Evolutionary conservation across 352 stramenopile species (phyloP).

Genomic region (Plasmopara muralis): DNA sequence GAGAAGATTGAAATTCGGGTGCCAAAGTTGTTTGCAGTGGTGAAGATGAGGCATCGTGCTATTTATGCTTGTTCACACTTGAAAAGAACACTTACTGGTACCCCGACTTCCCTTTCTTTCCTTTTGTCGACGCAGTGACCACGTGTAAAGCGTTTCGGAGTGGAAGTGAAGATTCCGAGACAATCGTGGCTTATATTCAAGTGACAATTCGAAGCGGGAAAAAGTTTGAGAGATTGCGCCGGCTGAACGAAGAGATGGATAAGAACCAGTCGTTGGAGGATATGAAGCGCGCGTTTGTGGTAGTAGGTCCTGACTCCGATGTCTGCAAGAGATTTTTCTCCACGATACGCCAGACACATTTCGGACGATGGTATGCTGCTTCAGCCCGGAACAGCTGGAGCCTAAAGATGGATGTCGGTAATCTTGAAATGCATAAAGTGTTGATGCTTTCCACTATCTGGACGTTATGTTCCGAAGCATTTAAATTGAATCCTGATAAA

Average conservation of each 20-base stretch:
- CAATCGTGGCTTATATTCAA: neutral
- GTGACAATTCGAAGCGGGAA: neutral
- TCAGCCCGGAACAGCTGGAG: no score
- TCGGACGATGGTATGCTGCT: no score
- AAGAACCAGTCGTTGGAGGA: neutral
- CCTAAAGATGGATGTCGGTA: no score
- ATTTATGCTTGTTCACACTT: neutral
- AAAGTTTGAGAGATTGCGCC: neutral
- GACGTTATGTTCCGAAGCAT: no score
- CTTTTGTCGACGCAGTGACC: slow-evolving; percentile 2
- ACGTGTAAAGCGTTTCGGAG: neutral
- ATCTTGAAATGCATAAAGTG: no score
- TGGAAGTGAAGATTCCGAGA: neutral
- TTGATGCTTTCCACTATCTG: no score
- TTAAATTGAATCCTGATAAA: no score
- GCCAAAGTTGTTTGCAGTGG: neutral
- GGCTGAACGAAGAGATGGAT: slow-evolving; percentile 2
- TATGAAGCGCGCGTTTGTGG: slow-evolving; percentile 1
- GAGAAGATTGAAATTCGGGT: neutral
- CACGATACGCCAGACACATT: neutral
- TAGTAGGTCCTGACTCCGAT: neutral
- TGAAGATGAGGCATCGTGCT: neutral
- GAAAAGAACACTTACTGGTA: slow-evolving; percentile 2
- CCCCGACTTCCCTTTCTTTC: neutral
- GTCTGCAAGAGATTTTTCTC: neutral